Evolutionary conservation across 1,139 yeast genomes (phyloP).

Genomic region (Meyerozyma smithsonii): DNA sequence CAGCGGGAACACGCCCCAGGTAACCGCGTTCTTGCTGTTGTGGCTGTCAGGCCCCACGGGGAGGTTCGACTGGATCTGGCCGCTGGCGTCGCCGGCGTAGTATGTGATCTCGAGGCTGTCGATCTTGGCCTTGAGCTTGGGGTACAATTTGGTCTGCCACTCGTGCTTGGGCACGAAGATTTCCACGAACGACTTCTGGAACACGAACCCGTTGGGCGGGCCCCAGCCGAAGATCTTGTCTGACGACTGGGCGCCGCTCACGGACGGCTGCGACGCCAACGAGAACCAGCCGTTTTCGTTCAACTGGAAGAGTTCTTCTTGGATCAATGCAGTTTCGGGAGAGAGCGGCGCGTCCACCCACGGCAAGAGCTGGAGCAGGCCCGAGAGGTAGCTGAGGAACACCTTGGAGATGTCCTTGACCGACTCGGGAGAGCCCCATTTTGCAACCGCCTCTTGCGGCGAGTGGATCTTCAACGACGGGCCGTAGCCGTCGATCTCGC

Average conservation of each 20-base stretch:
- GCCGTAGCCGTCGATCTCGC: slow-evolving; percentile 97
- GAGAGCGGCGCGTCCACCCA: slow-evolving; percentile 87
- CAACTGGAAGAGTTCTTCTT: slow-evolving; percentile 78
- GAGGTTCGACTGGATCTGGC: slow-evolving; percentile 59
- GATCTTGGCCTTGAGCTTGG: slow-evolving; percentile 43
- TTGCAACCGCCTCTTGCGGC: slow-evolving; percentile 59
- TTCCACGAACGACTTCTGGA: slow-evolving; percentile 15
- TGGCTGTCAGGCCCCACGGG: slow-evolving; percentile 24
- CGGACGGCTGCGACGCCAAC: slow-evolving; percentile 93
- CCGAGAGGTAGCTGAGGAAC: slow-evolving; percentile 70
- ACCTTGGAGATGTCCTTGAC: slow-evolving; percentile 59
- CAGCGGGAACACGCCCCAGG: slow-evolving; percentile 95
- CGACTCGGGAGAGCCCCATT: slow-evolving; percentile 83
- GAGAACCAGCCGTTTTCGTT: slow-evolving; percentile 79
- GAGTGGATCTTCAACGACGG: slow-evolving; percentile 74
- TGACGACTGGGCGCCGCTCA: slow-evolving; percentile 67
- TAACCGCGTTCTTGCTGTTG: slow-evolving; percentile 63
- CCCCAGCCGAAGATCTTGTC: slow-evolving; percentile 91
- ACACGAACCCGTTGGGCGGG: slow-evolving; percentile 12
- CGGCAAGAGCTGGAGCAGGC: slow-evolving; percentile 74
- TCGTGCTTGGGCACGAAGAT: slow-evolving; percentile 17
- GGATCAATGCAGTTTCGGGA: slow-evolving; percentile 88
- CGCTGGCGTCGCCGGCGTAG: slow-evolving; percentile 62
- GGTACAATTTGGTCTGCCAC: slow-evolving; percentile 57
- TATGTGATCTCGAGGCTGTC: slow-evolving; percentile 51